Evolutionary conservation across 2,329 filamentous ascomycete species (phyloP).

Genomic region (Xylaria sp.): DNA sequence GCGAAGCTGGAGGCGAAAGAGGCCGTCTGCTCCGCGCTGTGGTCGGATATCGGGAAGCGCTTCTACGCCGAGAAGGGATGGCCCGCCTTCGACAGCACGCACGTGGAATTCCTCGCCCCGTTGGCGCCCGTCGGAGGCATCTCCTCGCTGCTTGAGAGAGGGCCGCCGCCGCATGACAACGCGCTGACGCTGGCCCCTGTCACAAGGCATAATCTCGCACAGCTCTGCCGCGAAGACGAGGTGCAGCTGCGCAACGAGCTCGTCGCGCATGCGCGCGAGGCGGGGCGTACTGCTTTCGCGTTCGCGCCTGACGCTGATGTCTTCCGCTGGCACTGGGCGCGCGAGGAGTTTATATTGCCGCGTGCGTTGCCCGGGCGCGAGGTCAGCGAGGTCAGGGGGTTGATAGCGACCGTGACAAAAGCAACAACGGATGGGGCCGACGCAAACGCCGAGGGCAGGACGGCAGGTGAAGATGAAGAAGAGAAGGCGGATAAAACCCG

Average conservation of each 20-base stretch:
- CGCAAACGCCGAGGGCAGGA: too few relatives aligned
- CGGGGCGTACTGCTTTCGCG: constrained; percentile 62
- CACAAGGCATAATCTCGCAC: constrained; percentile 63
- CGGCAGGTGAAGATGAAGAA: constrained; percentile 33
- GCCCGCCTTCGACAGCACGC: constrained; percentile 74
- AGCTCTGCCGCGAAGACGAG: constrained; percentile 70
- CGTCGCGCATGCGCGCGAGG: constrained; percentile 41
- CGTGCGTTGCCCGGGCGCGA: constrained; percentile 57
- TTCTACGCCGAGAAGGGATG: constrained; percentile 84
- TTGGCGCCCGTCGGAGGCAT: constrained; percentile 35
- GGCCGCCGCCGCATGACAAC: neutral
- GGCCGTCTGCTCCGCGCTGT: constrained; percentile 75
- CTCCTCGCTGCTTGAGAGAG: constrained; percentile 31
- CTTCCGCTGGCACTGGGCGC: constrained; percentile 77
- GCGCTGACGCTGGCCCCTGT: constrained; percentile 50
- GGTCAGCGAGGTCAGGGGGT: constrained; percentile 70
- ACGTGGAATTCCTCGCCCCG: constrained; percentile 64
- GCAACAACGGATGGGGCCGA: neutral
- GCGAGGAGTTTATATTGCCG: constrained; percentile 78
- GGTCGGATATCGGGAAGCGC: constrained; percentile 82
- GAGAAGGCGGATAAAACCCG: constrained; percentile 44
- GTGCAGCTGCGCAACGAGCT: constrained; percentile 62
- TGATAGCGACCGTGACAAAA: constrained; percentile 56
- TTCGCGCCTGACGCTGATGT: constrained; percentile 71
- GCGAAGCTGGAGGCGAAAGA: constrained; percentile 26